These are phyloP conservation scores for Tetracladium marchalianum DNA, from an alignment of 495 filamentous ascomycete genomes.

Conservation along the genomic window DNA sequence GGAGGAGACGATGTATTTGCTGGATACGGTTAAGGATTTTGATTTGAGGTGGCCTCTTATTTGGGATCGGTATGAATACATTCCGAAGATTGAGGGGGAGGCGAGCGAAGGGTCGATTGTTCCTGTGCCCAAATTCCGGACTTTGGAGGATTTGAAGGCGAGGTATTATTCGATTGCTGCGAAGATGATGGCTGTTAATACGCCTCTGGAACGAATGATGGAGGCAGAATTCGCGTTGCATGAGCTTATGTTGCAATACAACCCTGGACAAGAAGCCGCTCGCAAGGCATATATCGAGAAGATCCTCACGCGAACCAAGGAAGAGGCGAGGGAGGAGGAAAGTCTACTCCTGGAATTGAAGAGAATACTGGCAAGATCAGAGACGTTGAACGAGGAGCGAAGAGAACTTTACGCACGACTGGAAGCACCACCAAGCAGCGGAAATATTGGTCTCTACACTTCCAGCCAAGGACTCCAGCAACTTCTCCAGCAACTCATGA, in stretches of 20 bases:
- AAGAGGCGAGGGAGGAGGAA: slow-evolving; percentile 87
- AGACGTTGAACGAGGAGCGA: slow-evolving; percentile 75
- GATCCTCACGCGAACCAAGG: slow-evolving; percentile 66
- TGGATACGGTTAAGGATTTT: slow-evolving; percentile 61
- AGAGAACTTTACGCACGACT: slow-evolving; percentile 83
- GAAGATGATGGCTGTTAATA: slow-evolving; percentile 74
- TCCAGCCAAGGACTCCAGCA: slow-evolving; percentile 67
- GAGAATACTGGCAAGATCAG: slow-evolving; percentile 73
- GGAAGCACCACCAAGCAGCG: slow-evolving; percentile 62
- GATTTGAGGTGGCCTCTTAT: slow-evolving; percentile 88
- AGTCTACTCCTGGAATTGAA: slow-evolving; percentile 80
- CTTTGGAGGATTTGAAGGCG: slow-evolving; percentile 83
- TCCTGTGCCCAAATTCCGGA: slow-evolving; percentile 38
- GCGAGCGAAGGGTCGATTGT: slow-evolving; percentile 33
- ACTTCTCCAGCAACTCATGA: slow-evolving; percentile 68
- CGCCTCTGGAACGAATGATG: slow-evolving; percentile 76
- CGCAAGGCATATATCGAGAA: slow-evolving; percentile 79
- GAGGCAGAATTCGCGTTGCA: slow-evolving; percentile 68
- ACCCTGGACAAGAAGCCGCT: slow-evolving; percentile 60
- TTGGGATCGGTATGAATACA: slow-evolving; percentile 81
- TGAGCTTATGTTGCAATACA: slow-evolving; percentile 77
- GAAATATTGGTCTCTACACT: slow-evolving; percentile 62
- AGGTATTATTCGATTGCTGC: slow-evolving; percentile 83
- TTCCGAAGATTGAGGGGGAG: slow-evolving; percentile 29
- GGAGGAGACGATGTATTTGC: slow-evolving; percentile 86